Evolutionary conservation across 108 stramenopile genomes (phyloP), one percentile per base, ranked within the genome.

Genomic region (Conticribra weissflogii): DNA sequence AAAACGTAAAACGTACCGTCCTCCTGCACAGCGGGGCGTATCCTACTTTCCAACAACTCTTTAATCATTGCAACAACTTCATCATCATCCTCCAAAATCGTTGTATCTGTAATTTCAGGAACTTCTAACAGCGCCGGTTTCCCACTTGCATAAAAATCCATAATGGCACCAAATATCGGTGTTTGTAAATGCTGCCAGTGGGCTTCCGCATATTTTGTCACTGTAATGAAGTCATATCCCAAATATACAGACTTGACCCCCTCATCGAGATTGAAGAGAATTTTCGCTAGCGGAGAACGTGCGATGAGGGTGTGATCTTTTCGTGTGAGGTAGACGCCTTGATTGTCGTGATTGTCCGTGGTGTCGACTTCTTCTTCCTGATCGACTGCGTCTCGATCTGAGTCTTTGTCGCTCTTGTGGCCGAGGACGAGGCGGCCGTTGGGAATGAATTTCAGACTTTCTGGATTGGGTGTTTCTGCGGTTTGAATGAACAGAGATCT

Each of bases 31-130:
- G 98, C 97, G 0, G 99, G 99, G 30, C 99, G 95, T 52, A 99
- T 97, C 45, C 98, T 78, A 45, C 86, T 79, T 66, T 98, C 98
- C 53, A 99, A 85, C 16, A 99, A 82, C 85, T 99, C 99, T 85
- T 98, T 98, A 79, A 99, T 98, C 95, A 98, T 95, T 36, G 96
- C 96, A 28, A 99, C 98, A 36, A 99, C 90, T 72, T 99, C 98
- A 63, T 83, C 85, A 71, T 98, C 98, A 33, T 94, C 93, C 31
- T 98, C 98, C 48, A 97, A 72, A 70, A 97, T 97, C 8, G 93
- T 95, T 18, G 97, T 97, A 77, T 98, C 98, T 8, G 85, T 91
- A 54, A 94, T 86, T 41, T 83, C 80, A 5, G 96, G 87, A 29
- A 82, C 76, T 28, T 87, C 94, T 57, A 78, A 18, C 29, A 92